phyloP scores from a whole-genome alignment of 2,329 filamentous ascomycete genomes.

The Diaporthe longicolla region DNA sequence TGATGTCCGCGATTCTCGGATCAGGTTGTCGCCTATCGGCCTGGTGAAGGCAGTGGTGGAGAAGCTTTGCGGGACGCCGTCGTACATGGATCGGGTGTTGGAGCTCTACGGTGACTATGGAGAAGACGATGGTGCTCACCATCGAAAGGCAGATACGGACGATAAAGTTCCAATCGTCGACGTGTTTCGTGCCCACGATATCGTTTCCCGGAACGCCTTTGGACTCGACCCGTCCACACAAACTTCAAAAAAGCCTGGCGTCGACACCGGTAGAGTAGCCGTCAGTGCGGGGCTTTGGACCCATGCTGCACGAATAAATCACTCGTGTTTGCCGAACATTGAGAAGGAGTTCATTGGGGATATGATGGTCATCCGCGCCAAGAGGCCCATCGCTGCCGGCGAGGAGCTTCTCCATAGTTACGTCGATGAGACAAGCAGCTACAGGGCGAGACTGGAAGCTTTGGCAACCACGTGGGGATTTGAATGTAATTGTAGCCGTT shows the following conservation, averaged over 20 bases:
- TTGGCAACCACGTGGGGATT: neutral
- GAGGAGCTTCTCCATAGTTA: slow-evolving; percentile 52
- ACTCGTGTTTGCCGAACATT: slow-evolving; percentile 51
- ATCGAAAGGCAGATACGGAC: neutral
- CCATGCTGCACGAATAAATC: slow-evolving; percentile 49
- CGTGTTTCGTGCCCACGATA: slow-evolving; percentile 4
- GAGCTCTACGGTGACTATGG: neutral
- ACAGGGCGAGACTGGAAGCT: neutral
- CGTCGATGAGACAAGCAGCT: neutral
- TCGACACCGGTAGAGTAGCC: neutral
- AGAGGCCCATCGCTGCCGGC: slow-evolving; percentile 52
- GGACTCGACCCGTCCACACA: neutral
- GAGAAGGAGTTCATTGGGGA: slow-evolving; percentile 52
- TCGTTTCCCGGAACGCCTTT: slow-evolving; percentile 13
- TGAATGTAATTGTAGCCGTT: neutral
- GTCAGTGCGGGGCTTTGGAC: neutral
- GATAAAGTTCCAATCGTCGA: neutral
- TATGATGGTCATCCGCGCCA: slow-evolving; percentile 52
- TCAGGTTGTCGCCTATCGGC: slow-evolving; percentile 6
- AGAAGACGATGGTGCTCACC: neutral
- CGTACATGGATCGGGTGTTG: neutral
- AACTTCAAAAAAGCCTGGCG: neutral
- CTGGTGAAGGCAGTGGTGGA: slow-evolving; percentile 10
- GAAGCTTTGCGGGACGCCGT: slow-evolving; percentile 13
- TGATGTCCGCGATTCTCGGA: slow-evolving; percentile 6